phyloP scores from a whole-genome alignment of 2,329 filamentous ascomycete genomes.

The Fusarium sp. region DNA sequence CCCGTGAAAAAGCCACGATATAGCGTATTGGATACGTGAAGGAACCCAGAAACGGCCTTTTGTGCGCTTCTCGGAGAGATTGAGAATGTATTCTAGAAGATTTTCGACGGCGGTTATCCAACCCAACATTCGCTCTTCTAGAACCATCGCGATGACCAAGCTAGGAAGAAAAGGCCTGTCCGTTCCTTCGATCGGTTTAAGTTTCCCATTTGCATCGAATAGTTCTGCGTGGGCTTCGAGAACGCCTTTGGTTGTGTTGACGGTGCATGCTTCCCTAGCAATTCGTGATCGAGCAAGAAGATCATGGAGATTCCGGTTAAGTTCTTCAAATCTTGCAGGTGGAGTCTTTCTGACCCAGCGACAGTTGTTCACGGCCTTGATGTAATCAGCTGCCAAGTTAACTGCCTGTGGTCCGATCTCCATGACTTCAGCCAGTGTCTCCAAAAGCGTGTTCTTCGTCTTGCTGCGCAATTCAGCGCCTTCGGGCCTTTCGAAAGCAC shows the following conservation, averaged over 20 bases:
- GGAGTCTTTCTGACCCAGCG: slow-evolving; percentile 47
- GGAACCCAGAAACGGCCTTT: slow-evolving; percentile 57
- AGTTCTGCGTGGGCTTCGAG: slow-evolving; percentile 53
- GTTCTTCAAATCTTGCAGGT: slow-evolving; percentile 34
- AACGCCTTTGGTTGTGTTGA: slow-evolving; percentile 54
- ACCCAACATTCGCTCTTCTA: slow-evolving; percentile 56
- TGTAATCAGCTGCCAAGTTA: slow-evolving; percentile 38
- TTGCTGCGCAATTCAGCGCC: slow-evolving; percentile 47
- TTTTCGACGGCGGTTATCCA: slow-evolving; percentile 45
- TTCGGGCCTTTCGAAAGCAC: slow-evolving; percentile 54
- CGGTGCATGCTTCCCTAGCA: slow-evolving; percentile 43
- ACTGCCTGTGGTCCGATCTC: slow-evolving; percentile 41
- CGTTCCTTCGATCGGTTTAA: slow-evolving; percentile 45
- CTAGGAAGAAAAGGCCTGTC: slow-evolving; percentile 50
- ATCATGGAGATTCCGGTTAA: slow-evolving; percentile 34
- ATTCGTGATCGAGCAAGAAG: slow-evolving; percentile 44
- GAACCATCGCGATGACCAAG: slow-evolving; percentile 59
- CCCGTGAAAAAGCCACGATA: slow-evolving; percentile 52
- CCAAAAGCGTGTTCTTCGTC: slow-evolving; percentile 49
- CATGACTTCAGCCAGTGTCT: slow-evolving; percentile 46
- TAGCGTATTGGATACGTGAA: slow-evolving; percentile 51
- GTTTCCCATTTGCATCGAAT: slow-evolving; percentile 55
- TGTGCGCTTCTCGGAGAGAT: slow-evolving; percentile 51
- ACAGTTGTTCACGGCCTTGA: slow-evolving; percentile 46
- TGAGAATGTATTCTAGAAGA: slow-evolving; percentile 52